Conservation (phyloP, 768 basidiomycete genomes). For the Leccinum rimulosum region DNA sequence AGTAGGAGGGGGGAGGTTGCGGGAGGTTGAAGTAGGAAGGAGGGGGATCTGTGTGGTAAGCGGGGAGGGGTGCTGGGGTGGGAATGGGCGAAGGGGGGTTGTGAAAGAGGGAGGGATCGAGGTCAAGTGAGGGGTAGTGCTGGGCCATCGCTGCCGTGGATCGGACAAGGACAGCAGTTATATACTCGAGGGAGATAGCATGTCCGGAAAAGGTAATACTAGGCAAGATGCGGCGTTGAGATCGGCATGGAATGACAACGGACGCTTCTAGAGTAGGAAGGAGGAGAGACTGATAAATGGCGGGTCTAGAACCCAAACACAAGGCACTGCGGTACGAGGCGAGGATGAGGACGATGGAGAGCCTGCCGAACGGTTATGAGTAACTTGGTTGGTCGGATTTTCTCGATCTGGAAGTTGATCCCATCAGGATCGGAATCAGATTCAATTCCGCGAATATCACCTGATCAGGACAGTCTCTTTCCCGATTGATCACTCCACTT, state of each 20-base stretch:
- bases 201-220: slow-evolving; percentile 13
- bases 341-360: not conserved
- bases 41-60: slow-evolving; percentile 12
- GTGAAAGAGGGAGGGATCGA: slow-evolving; percentile 7
- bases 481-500: not conserved
- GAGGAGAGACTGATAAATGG: not conserved
- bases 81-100: not conserved
- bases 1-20: not conserved
- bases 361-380: not conserved
- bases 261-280: slow-evolving; percentile 3
- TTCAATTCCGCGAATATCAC: slow-evolving; percentile 23
- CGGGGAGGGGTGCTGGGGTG: slow-evolving; percentile 1
- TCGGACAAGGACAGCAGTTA: slow-evolving; percentile 11
- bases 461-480: not conserved
- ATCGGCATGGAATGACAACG: slow-evolving; percentile 16
- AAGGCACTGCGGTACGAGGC: not conserved
- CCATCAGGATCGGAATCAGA: slow-evolving; percentile 23
- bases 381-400: not conserved
- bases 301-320: not conserved
- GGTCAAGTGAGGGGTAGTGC: slow-evolving; percentile 12
- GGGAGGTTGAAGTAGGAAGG: slow-evolving; percentile 10
- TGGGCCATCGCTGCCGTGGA: slow-evolving; percentile 20
- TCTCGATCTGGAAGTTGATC: slow-evolving; percentile 21
- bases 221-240: slow-evolving; percentile 4
- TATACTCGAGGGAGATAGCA: slow-evolving; percentile 11